A percentile compares a stretch with the other conserved stretches of the same genome.
Evolutionary conservation across 257 asterid genomes (phyloP).

Genomic region (Nicotiana obtusifolia): DNA sequence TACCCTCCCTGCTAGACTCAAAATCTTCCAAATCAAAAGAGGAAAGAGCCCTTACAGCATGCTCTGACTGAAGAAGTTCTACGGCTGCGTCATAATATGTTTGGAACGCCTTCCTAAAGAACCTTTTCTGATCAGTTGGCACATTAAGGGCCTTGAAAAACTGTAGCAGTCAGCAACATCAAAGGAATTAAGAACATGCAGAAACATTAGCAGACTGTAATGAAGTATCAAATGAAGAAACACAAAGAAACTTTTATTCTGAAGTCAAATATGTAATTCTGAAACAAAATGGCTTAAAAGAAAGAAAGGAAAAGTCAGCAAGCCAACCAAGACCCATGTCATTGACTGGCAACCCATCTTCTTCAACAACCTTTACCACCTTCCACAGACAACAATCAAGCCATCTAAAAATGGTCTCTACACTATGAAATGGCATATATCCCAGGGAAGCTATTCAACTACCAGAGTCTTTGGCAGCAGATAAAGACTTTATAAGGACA

Average conservation of each 20-base stretch:
- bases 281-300: neutral
- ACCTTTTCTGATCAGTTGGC: conserved; percentile 72
- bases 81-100: conserved; percentile 75
- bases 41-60: conserved; percentile 56
- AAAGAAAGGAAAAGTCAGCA: neutral
- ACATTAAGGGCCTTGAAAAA: conserved; percentile 76
- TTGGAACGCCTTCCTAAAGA: conserved; percentile 73
- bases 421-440: neutral
- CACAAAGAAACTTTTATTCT: neutral
- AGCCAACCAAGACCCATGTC: neutral
- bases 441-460: neutral
- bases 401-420: neutral
- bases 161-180: conserved; percentile 33
- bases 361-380: neutral
- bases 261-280: neutral
- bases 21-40: neutral
- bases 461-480: neutral
- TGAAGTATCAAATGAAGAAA: neutral
- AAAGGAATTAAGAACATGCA: neutral
- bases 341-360: neutral
- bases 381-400: neutral
- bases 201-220: neutral
- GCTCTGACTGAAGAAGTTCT: conserved; percentile 91
- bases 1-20: neutral
- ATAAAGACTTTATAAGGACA: conserved; percentile 1